Percentiles rank a stretch among this genome's conserved stretches.
Evolutionary conservation across 2,329 filamentous ascomycete species (phyloP).

Genomic region (Sporothrix pseudoabietina): DNA sequence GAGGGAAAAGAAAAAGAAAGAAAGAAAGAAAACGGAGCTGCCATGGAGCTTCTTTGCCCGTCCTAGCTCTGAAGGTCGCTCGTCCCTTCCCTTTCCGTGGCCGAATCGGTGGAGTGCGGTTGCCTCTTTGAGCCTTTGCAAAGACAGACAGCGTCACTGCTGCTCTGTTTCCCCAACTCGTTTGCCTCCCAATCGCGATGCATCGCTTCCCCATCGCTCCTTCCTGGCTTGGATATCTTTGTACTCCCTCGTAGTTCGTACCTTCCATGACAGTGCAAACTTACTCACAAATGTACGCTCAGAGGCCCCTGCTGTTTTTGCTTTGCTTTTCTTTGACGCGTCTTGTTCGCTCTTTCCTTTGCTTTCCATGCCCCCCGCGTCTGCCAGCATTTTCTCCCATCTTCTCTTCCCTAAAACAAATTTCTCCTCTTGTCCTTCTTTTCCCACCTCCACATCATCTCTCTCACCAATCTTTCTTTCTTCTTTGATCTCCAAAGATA

Average conservation of each 20-base stretch:
- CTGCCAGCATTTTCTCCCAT: conserved; percentile 9
- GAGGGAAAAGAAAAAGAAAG: neutral
- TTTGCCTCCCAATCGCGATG: conserved; percentile 20
- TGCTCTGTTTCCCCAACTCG: neutral
- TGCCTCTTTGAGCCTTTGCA: neutral
- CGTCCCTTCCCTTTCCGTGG: neutral
- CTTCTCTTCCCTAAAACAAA: neutral
- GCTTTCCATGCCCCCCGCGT: conserved; percentile 3
- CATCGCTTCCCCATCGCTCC: conserved; percentile 26
- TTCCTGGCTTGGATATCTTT: conserved; percentile 20
- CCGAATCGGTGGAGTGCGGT: neutral
- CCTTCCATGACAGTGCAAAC: conserved; percentile 20
- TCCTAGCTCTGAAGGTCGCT: neutral
- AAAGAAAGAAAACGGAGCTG: neutral
- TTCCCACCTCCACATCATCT: neutral
- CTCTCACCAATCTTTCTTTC: conserved; percentile 1
- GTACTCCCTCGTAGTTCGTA: conserved; percentile 10
- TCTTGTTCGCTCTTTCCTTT: conserved; percentile 18
- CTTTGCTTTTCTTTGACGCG: conserved; percentile 8
- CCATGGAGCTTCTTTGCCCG: neutral
- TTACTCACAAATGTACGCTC: neutral
- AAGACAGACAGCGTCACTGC: neutral
- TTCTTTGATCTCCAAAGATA: neutral
- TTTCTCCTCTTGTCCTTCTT: neutral
- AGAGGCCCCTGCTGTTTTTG: neutral